Percentiles rank a stretch among this genome's conserved stretches.
These are phyloP conservation scores for Mesotaenium endlicherianum DNA, from an alignment of 139 green algal genomes.

Conservation along the genomic window DNA sequence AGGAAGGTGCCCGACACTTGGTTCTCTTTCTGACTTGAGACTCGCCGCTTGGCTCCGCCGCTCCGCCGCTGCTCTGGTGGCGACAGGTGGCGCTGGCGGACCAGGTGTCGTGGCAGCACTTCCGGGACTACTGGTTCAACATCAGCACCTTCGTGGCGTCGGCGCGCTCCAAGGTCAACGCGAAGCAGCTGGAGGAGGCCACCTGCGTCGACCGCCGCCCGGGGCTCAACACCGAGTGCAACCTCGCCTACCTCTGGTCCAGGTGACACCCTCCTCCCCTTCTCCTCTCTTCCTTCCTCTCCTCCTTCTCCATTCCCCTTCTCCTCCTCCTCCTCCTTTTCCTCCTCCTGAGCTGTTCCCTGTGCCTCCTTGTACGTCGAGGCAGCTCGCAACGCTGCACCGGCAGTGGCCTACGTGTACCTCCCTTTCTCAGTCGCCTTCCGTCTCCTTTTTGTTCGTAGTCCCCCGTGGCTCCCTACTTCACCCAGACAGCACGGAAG, in stretches of 20 bases:
- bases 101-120: constrained; percentile 5
- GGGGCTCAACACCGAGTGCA: not conserved
- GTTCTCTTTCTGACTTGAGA: too few species aligned
- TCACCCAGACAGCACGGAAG: too few species aligned
- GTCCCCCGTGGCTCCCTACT: too few species aligned
- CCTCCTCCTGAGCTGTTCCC: too few species aligned
- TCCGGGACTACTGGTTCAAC: constrained; percentile 15
- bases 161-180: not conserved
- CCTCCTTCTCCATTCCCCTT: not conserved
- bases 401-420: too few species aligned
- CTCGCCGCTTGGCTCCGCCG: too few species aligned
- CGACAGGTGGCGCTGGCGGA: not conserved
- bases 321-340: not conserved
- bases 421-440: too few species aligned
- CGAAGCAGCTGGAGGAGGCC: constrained; percentile 2
- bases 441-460: too few species aligned
- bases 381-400: too few species aligned
- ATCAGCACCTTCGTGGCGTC: not conserved
- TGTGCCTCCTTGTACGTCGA: too few species aligned
- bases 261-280: not conserved
- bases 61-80: too few species aligned
- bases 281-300: not conserved
- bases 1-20: too few species aligned
- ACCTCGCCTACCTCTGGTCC: constrained; percentile 26
- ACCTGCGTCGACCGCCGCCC: not conserved